Evolutionary conservation across 768 basidiomycete genomes (phyloP).

Genomic region (Podaxis rugospora): DNA sequence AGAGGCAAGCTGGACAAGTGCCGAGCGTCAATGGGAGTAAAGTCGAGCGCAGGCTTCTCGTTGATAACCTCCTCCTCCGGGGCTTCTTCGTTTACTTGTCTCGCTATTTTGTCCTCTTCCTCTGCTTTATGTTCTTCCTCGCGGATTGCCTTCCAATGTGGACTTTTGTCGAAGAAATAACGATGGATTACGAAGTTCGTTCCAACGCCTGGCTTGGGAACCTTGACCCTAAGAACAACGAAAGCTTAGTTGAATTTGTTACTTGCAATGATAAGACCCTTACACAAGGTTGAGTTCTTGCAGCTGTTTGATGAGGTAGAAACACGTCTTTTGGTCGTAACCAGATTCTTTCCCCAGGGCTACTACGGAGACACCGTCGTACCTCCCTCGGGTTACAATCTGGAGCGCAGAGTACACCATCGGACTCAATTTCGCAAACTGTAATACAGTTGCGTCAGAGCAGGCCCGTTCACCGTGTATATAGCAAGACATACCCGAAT

Average conservation of each 20-base stretch:
- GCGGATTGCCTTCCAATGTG: constrained; percentile 73
- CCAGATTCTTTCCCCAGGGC: constrained; percentile 72
- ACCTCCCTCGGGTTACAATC: constrained; percentile 77
- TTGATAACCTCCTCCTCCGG: constrained; percentile 27
- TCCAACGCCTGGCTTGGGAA: constrained; percentile 72
- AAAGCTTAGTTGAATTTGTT: background rate
- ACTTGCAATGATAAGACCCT: constrained; percentile 17
- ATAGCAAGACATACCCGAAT: constrained; percentile 52
- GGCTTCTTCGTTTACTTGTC: constrained; percentile 25
- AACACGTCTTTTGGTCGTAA: constrained; percentile 88
- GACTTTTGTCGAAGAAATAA: constrained; percentile 75
- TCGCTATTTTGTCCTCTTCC: constrained; percentile 21
- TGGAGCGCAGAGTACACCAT: constrained; percentile 86
- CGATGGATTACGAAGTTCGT: constrained; percentile 78
- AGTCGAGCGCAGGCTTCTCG: constrained; percentile 35
- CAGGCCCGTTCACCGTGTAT: background rate
- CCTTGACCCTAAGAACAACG: constrained; percentile 52
- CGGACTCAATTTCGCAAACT: constrained; percentile 79
- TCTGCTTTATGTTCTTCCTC: constrained; percentile 61
- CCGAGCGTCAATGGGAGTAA: constrained; percentile 73
- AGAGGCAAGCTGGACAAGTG: constrained; percentile 75
- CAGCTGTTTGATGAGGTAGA: constrained; percentile 78
- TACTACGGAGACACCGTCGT: constrained; percentile 73
- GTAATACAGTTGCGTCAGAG: constrained; percentile 2
- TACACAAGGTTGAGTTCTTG: constrained; percentile 73